Percentiles rank a stretch among this genome's conserved stretches.
phyloP scores from a whole-genome alignment of 2,329 filamentous ascomycete genomes.

The Colletotrichum sp. region DNA sequence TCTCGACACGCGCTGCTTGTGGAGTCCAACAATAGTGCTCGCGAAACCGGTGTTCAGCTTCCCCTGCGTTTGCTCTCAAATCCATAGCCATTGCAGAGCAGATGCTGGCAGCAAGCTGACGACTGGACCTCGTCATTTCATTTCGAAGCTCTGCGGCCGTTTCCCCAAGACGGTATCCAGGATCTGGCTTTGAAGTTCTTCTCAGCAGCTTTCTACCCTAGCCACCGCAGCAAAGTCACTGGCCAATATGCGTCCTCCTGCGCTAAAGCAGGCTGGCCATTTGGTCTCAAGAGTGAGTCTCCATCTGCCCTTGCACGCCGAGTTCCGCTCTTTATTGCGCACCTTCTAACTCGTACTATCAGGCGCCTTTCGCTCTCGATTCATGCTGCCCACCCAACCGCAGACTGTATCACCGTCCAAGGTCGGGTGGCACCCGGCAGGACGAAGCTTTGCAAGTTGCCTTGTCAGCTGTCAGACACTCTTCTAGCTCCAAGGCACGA shows the following conservation, averaged over 20 bases:
- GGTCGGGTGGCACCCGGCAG: background rate
- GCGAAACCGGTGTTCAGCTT: background rate
- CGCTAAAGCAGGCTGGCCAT: slow-evolving; percentile 9
- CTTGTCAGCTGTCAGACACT: slow-evolving; percentile 13
- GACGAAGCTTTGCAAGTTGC: slow-evolving; percentile 13
- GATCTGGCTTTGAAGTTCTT: background rate
- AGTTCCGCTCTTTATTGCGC: background rate
- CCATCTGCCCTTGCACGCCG: background rate
- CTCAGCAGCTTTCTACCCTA: background rate
- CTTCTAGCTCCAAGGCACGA: slow-evolving; percentile 12
- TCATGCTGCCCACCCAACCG: slow-evolving; percentile 3
- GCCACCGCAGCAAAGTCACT: background rate
- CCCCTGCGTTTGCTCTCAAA: no score
- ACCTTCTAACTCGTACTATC: background rate
- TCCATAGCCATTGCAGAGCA: background rate
- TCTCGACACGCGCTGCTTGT: background rate
- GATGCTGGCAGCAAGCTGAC: background rate
- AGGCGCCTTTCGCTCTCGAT: slow-evolving; percentile 9
- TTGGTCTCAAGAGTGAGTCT: slow-evolving; percentile 8
- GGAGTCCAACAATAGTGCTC: background rate
- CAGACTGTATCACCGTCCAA: slow-evolving; percentile 11
- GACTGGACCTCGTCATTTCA: background rate
- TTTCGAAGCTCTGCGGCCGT: background rate
- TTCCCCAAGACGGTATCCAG: background rate
- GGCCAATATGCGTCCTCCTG: slow-evolving; percentile 7